Evolutionary conservation across 2,329 filamentous ascomycete species (phyloP), one percentile per base, ranked within the genome.

Genomic region (Colletotrichum navitas): DNA sequence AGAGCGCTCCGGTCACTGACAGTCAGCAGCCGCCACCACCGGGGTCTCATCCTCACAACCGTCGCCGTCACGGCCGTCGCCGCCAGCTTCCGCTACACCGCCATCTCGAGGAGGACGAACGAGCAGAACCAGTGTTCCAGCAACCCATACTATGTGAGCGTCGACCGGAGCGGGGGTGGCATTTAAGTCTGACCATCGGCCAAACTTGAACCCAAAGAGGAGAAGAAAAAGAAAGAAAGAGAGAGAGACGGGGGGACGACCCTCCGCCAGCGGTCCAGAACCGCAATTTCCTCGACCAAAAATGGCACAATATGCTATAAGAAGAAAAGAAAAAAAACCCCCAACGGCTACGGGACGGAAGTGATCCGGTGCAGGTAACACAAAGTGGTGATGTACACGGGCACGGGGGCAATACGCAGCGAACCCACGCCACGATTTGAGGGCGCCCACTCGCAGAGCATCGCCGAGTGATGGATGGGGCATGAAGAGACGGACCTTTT

Each of bases 121-220:
- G 85, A 87, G 74, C 70, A 78, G 41, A 81, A 81, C 49, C 84
- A 85, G 79, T 80, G 79, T 76, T 79, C 77, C 39, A 74, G 74
- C 68, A 77, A 78, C 47, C 75, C 77, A 5, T 80, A 83, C 61
- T 85, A 87, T 76, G 85, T 88, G 66, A 84, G 81, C 67, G 86
- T 88, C 67, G 86, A 88, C 66, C 83, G 86, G 32, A 88, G 85
- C 75, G 86, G 86, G 4, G 84, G 84, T 1, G 84, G 84, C 0
- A 78, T 85, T 51, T 85, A 72, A 72, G 32, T n/a, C n/a, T 39
- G 16, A 5, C 6, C 10, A 12, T 14, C 10, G 21, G 1, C n/a
- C 24, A 24, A 24, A 16, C n/a, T 24, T 29, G n/a, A n/a, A 1
- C 2, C n/a, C 8, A 14, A 21, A 24, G 5, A 29, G 1, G 1